Conservation (phyloP, 2,329 filamentous ascomycete genomes). For the Curvularia spicifera region DNA sequence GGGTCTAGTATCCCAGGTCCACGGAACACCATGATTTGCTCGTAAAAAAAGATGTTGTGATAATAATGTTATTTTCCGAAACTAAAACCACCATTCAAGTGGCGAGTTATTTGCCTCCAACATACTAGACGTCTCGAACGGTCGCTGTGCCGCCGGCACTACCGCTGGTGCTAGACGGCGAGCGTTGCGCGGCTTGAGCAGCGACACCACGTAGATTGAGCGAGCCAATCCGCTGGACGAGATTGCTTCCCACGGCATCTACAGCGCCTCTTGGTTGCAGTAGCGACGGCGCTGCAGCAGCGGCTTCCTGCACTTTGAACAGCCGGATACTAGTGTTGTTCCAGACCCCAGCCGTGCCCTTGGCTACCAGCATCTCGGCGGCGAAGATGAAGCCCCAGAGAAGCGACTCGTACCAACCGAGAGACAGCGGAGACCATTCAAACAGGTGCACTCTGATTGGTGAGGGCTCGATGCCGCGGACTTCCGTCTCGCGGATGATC, state of each 20-base stretch:
- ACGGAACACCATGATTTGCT: too few relatives aligned
- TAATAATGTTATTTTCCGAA: too few relatives aligned
- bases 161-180: conserved; percentile 25
- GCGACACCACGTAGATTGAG: conserved; percentile 68
- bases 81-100: too few relatives aligned
- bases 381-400: conserved; percentile 94
- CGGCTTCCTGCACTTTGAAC: conserved; percentile 87
- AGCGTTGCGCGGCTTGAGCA: conserved; percentile 29
- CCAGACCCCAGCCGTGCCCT: conserved; percentile 91
- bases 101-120: too few relatives aligned
- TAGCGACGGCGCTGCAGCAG: conserved; percentile 78
- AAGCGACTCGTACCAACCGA: conserved; percentile 95
- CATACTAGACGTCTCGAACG: conserved; percentile 45
- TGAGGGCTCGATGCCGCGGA: conserved; percentile 76
- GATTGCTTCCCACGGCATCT: conserved; percentile 88
- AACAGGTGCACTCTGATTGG: conserved; percentile 84
- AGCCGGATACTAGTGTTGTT: conserved; percentile 87
- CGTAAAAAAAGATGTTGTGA: too few relatives aligned
- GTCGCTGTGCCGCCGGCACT: conserved; percentile 30
- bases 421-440: conserved; percentile 87
- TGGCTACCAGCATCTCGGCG: conserved; percentile 84
- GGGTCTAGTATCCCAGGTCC: too few relatives aligned
- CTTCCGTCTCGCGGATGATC: conserved; percentile 65
- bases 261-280: conserved; percentile 88
- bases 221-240: conserved; percentile 84